Conservation (phyloP, 108 stramenopile genomes). For the Conticribra weissflogii region DNA sequence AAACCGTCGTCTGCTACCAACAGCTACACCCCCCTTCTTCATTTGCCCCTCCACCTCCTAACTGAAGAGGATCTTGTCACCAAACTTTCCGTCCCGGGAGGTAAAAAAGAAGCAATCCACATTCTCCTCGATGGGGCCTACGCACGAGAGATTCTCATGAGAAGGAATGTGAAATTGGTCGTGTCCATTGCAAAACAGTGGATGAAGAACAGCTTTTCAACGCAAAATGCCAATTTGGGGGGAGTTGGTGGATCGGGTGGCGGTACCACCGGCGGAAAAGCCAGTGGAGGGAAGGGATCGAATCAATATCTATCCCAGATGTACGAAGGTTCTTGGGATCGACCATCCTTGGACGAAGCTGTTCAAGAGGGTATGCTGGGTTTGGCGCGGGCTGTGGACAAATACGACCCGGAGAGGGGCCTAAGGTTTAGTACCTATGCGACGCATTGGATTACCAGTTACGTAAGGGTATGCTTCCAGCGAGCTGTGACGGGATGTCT, state of each 20-base stretch:
- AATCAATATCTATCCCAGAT: conserved; percentile 24
- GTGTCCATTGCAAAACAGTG: conserved; percentile 68
- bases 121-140: conserved; percentile 65
- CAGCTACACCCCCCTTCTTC: conserved; percentile 29
- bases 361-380: conserved; percentile 88
- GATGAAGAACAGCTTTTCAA: conserved; percentile 40
- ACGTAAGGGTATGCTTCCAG: conserved; percentile 69
- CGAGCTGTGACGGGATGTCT: conserved; percentile 62
- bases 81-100: conserved; percentile 55
- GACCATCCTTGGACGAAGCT: conserved; percentile 79
- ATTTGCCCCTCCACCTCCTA: conserved; percentile 23
- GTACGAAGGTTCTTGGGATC: conserved; percentile 57
- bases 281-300: background rate
- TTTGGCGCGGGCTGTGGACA: conserved; percentile 76
- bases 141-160: conserved; percentile 66
- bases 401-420: conserved; percentile 71
- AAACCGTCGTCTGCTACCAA: conserved; percentile 8
- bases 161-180: conserved; percentile 71
- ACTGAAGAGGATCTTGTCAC: conserved; percentile 60
- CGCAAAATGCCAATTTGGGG: conserved; percentile 39
- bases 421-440: conserved; percentile 85
- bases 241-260: background rate
- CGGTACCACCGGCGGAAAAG: background rate
- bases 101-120: conserved; percentile 46
- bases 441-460: conserved; percentile 82